Percentiles rank a stretch among this genome's conserved stretches.
phyloP scores from a whole-genome alignment of 1,139 yeast genomes.

The Kurtzmaniella quercitrusa region DNA sequence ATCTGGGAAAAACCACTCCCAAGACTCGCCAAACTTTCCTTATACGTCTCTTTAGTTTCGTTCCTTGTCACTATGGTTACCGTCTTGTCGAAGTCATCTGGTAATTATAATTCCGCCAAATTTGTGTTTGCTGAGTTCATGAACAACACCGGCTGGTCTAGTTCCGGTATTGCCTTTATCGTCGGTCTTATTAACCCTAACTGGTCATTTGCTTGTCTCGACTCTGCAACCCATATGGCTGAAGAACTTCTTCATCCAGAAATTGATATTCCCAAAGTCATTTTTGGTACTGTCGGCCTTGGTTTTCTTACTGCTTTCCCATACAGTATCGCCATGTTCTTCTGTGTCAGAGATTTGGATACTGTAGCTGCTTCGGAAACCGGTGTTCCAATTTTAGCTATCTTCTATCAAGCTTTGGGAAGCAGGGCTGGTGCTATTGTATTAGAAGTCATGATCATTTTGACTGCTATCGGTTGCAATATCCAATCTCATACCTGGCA shows the following conservation, averaged over 20 bases:
- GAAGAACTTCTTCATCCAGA: constrained; percentile 38
- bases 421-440: constrained; percentile 37
- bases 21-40: constrained; percentile 29
- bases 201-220: constrained; percentile 43
- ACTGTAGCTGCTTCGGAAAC: constrained; percentile 24
- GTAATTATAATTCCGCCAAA: constrained; percentile 30
- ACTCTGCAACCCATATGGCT: constrained; percentile 41
- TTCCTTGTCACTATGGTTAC: constrained; percentile 34
- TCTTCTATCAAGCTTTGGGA: constrained; percentile 35
- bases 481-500: constrained; percentile 45
- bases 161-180: constrained; percentile 40
- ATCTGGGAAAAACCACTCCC: constrained; percentile 37
- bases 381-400: constrained; percentile 42
- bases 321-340: constrained; percentile 41
- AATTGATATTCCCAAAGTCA: constrained; percentile 39
- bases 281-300: constrained; percentile 39
- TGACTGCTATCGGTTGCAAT: constrained; percentile 40
- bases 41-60: constrained; percentile 34
- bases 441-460: constrained; percentile 30
- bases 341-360: constrained; percentile 32
- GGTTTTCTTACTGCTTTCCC: constrained; percentile 39
- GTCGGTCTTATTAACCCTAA: constrained; percentile 42
- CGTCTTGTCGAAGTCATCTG: constrained; percentile 35
- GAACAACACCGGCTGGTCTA: constrained; percentile 39
- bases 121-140: constrained; percentile 37